Evolutionary conservation across 2,329 filamentous ascomycete genomes (phyloP).

Genomic region (Ceratocystis variospora): DNA sequence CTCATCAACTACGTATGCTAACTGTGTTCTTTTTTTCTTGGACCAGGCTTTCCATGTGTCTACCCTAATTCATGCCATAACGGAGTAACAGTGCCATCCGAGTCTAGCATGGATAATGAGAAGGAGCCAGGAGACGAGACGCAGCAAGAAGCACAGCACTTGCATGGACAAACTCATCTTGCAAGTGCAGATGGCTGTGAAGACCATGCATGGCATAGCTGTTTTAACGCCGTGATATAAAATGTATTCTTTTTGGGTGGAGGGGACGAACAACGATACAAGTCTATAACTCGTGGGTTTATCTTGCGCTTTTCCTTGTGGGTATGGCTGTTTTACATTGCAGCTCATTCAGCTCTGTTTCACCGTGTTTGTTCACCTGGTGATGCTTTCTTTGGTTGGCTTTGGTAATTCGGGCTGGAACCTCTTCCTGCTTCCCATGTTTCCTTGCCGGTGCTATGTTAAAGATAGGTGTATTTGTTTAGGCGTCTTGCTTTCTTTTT

Average conservation of each 20-base stretch:
- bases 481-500: not conserved
- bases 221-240: not conserved
- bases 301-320: not conserved
- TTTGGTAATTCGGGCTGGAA: not conserved
- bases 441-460: not conserved
- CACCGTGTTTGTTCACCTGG: not conserved
- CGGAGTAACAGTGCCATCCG: conserved; percentile 19
- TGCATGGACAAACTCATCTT: no score
- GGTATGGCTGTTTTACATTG: not conserved
- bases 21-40: not conserved
- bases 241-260: not conserved
- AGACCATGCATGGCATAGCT: not conserved
- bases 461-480: not conserved
- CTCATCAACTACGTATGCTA: conserved; percentile 6
- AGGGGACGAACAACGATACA: not conserved
- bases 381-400: not conserved
- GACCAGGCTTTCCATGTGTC: conserved; percentile 30
- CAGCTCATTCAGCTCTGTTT: no score
- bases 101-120: not conserved
- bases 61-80: conserved; percentile 30
- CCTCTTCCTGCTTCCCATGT: not conserved
- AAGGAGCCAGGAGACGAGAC: not conserved
- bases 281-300: not conserved
- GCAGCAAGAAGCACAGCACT: not conserved
- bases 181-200: not conserved